Base-by-base conservation (phyloP, 768 basidiomycete genomes). In the Auricularia cornea region DNA sequence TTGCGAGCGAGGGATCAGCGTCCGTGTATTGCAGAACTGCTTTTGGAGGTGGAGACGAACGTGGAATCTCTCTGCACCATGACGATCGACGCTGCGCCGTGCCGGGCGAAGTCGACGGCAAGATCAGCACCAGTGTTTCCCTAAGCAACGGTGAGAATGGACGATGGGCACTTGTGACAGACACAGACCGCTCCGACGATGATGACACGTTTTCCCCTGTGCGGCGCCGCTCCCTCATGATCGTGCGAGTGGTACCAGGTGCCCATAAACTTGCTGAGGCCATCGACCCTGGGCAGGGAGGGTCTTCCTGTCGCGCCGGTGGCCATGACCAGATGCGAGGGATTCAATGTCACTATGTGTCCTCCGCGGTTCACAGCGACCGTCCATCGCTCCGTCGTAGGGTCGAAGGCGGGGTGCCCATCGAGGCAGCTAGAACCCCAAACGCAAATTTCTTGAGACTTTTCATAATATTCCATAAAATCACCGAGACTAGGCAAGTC, bases 381-480 rank as follows among this genome's bases (percentile, higher is more conserved):
- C 1, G 70, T 72, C 79, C 79, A 80, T 44, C 67, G 68, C 54
- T 71, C 71, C 1, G 66, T 62, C 2, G 33, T 32, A n/a, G 62
- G 28, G 66, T 80, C 72, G 66, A 78, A 81, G 20, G 29, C 66
- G 3, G 79, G 75, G 8, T 62, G 64, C 0, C 77, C 73, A 1
- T 74, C 62, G 6, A 75, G 67, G 12, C 66, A 66, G 3, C 78
- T 72, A 33, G 70, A 70, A 14, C 74, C 79, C 80, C 81, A 82
- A 3, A 81, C 72, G 10, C 75, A 69, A 12, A 81, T 69, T 60
- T 81, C 81, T 64, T 79, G 79, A 3, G 71, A 68, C 3, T 67
- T 60, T 1, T 70, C 76, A 63, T 81, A 81, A 23, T 75, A 71
- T 66, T 81, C 78, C 16, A 81, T 62, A 78, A 78, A 81, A 67